Evolutionary conservation across 2,329 filamentous ascomycete species (phyloP), one percentile per base, ranked within the genome.

Genomic region (Colletotrichum echinochloae): DNA sequence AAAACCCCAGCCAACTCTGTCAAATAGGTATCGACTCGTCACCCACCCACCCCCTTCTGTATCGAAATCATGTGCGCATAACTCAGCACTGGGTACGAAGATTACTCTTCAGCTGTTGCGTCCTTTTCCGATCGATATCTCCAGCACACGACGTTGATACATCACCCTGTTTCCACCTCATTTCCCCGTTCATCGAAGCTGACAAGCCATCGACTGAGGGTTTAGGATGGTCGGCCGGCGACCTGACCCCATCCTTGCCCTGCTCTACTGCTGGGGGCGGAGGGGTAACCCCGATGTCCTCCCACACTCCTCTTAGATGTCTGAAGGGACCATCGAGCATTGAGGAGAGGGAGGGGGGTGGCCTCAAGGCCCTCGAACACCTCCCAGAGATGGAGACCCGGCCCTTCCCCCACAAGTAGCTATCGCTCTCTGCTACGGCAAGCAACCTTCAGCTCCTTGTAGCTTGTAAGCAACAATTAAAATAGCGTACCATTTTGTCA

Each of bases 401-500:
- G 39, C 26, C 23, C 14, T 60, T 62, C 44, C 18, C 35, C 30
- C 26, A 51, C 39, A 12, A 51, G 57, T 37, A 52, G 64, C 35
- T 23, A 39, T 62, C 51, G 57, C 64, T 41, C 30, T 68, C 37
- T 26, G 44, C 44, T 46, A 12, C 44, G 20, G 44, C 7, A 14
- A 57, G 26, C 60, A 54, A 51, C 37, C 26, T 33, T 44, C 37
- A 37, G 48, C 51, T 37, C 48, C 56, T 63, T 51, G n/a, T 39
- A 37, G 7, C 35, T 44, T 56, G 65, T 71, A 59, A 68, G 64
- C 64, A 63, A 49, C 9, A 52, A 28, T 54, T 46, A 41, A 68
- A 71, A 68, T 49, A 71, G 64, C 51, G 18, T 54, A 26, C 59
- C 65, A 61, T 68, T 68, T 59, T 63, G 64, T 63, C 64, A 62